A percentile compares a stretch with the other conserved stretches of the same genome.
Evolutionary conservation across 495 filamentous ascomycete species (phyloP).

Genomic region (Aspergillus homomorphus): DNA sequence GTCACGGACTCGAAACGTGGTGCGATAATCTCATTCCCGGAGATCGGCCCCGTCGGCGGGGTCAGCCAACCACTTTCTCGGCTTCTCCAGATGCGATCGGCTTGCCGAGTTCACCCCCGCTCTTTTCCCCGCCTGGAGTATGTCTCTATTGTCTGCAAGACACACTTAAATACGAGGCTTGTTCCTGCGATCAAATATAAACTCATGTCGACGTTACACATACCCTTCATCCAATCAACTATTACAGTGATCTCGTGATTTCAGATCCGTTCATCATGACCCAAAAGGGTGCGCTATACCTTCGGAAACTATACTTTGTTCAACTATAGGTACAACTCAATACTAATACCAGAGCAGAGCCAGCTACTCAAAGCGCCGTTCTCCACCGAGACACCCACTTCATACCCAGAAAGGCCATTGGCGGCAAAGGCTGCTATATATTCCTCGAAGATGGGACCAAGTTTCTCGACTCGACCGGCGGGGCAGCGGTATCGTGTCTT

Average conservation of each 20-base stretch:
- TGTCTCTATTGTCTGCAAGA: not conserved
- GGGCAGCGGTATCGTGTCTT: slow-evolving; percentile 50
- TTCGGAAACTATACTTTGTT: not conserved
- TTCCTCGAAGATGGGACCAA: slow-evolving; percentile 57
- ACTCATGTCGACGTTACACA: not conserved
- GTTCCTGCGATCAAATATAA: not conserved
- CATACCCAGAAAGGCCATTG: slow-evolving; percentile 39
- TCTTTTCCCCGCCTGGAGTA: not conserved
- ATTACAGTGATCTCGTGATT: not conserved
- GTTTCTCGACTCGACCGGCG: slow-evolving; percentile 61
- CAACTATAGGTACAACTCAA: not conserved
- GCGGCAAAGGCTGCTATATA: slow-evolving; percentile 45
- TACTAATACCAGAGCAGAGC: slow-evolving; percentile 3
- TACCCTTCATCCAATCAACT: not conserved
- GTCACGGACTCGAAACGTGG: not conserved
- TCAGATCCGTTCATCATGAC: not conserved
- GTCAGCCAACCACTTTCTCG: slow-evolving; percentile 2
- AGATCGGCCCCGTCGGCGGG: slow-evolving; percentile 6
- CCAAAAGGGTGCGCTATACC: not conserved
- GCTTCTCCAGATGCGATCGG: not conserved
- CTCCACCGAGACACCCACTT: slow-evolving; percentile 43
- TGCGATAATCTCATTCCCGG: not conserved
- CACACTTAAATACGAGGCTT: slow-evolving; percentile 1
- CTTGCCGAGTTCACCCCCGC: slow-evolving; percentile 1
- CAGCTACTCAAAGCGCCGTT: slow-evolving; percentile 30